A percentile compares a stretch with the other conserved stretches of the same genome.
phyloP scores from a whole-genome alignment of 352 stramenopile species.

The Pythium utonaiense region DNA sequence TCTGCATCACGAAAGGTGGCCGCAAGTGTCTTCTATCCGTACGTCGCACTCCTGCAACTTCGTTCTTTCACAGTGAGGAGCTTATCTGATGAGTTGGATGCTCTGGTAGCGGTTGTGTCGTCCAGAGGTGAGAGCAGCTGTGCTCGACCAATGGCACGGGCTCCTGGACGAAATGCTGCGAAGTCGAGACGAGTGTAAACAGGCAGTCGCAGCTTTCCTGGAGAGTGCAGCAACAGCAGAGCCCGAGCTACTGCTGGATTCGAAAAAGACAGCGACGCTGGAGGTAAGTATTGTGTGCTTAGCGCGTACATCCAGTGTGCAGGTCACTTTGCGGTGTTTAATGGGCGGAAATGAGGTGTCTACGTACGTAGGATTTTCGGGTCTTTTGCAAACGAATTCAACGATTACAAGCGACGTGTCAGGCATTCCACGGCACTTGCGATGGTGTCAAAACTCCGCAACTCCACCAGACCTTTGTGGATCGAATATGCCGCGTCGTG shows the following conservation, averaged over 20 bases:
- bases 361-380: slow-evolving; percentile 11
- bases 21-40: neutral
- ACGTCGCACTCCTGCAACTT: neutral
- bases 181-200: neutral
- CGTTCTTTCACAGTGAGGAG: neutral
- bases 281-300: neutral
- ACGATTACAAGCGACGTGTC: neutral
- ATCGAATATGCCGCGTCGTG: neutral
- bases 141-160: slow-evolving; percentile 7
- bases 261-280: neutral
- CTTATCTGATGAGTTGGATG: neutral
- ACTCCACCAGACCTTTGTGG: neutral
- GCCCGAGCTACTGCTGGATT: neutral
- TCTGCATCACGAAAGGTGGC: neutral
- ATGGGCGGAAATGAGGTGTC: neutral
- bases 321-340: too few species aligned
- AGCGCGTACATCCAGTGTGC: too few species aligned
- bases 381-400: neutral
- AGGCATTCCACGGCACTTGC: neutral
- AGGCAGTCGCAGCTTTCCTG: neutral
- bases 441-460: neutral
- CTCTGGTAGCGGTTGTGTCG: neutral
- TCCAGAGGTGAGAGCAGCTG: neutral
- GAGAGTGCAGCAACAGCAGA: slow-evolving; percentile 1
- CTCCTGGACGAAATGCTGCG: neutral